These are phyloP conservation scores for Cetradonia linearis DNA, from an alignment of 495 filamentous ascomycete genomes.

Conservation along the genomic window DNA sequence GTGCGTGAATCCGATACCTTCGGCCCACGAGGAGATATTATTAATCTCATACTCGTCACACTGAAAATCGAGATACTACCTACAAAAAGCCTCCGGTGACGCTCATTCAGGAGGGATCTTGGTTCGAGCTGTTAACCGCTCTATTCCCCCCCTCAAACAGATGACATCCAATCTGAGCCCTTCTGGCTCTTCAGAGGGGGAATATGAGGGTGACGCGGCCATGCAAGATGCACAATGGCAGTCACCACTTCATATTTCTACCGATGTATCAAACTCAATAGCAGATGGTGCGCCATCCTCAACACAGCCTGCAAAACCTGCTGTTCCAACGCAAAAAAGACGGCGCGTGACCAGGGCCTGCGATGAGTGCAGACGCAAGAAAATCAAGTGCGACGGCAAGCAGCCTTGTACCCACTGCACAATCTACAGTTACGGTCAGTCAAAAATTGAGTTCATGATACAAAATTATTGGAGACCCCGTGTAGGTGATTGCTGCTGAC, in stretches of 20 bases:
- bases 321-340: conserved; percentile 24
- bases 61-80: neutral
- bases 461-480: neutral
- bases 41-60: conserved; percentile 1
- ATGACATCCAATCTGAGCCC: conserved; percentile 14
- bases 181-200: conserved; percentile 17
- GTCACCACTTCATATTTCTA: neutral
- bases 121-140: neutral
- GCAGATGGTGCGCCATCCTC: neutral
- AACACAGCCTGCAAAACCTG: neutral
- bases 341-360: conserved; percentile 31
- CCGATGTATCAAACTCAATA: neutral
- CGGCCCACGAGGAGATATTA: neutral
- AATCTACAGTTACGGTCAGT: conserved; percentile 93
- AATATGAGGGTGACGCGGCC: conserved; percentile 16
- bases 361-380: conserved; percentile 94
- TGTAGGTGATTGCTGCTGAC: conserved; percentile 1
- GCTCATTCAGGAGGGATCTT: neutral
- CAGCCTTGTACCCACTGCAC: conserved; percentile 97
- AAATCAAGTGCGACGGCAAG: conserved; percentile 97
- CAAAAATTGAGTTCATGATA: neutral
- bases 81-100: neutral
- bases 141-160: neutral
- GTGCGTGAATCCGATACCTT: conserved; percentile 7
- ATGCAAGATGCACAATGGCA: conserved; percentile 11